A percentile compares a stretch with the other conserved stretches of the same genome.
These are phyloP conservation scores for Piedraia hortae DNA, from an alignment of 2,329 filamentous ascomycete species.

Conservation along the genomic window DNA sequence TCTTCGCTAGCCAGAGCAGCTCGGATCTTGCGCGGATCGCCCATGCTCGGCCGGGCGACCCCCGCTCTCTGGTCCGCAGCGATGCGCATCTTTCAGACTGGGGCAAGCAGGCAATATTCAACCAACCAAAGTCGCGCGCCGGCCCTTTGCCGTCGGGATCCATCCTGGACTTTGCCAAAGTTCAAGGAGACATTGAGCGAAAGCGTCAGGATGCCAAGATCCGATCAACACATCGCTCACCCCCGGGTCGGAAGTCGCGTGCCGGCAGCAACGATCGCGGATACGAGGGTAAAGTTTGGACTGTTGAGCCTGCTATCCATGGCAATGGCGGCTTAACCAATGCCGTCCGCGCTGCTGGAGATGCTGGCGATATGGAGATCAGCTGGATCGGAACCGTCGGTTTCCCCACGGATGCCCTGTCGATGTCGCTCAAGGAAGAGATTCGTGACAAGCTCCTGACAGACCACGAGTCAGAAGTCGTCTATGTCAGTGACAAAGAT, in stretches of 20 bases:
- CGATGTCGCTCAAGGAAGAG: conserved; percentile 47
- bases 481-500: conserved; percentile 72
- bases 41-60: conserved; percentile 22
- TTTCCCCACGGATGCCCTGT: conserved; percentile 72
- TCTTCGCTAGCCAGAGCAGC: conserved; percentile 17
- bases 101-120: conserved; percentile 34
- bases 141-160: conserved; percentile 48
- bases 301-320: conserved; percentile 58
- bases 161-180: conserved; percentile 39
- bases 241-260: conserved; percentile 6
- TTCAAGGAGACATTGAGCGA: conserved; percentile 13
- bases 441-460: conserved; percentile 60
- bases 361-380: conserved; percentile 44
- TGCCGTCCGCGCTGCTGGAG: conserved; percentile 32
- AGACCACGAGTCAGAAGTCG: conserved; percentile 48
- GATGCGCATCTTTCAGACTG: conserved; percentile 53
- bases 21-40: conserved; percentile 22
- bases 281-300: conserved; percentile 59
- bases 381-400: conserved; percentile 83
- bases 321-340: conserved; percentile 83
- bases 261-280: conserved; percentile 14
- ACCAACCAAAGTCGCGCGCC: conserved; percentile 53
- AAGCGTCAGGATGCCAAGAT: conserved; percentile 5
- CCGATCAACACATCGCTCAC: conserved; percentile 4
- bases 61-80: conserved; percentile 33